Base-by-base conservation (phyloP, 2,329 filamentous ascomycete genomes). In the Penicillium janthinellum region DNA sequence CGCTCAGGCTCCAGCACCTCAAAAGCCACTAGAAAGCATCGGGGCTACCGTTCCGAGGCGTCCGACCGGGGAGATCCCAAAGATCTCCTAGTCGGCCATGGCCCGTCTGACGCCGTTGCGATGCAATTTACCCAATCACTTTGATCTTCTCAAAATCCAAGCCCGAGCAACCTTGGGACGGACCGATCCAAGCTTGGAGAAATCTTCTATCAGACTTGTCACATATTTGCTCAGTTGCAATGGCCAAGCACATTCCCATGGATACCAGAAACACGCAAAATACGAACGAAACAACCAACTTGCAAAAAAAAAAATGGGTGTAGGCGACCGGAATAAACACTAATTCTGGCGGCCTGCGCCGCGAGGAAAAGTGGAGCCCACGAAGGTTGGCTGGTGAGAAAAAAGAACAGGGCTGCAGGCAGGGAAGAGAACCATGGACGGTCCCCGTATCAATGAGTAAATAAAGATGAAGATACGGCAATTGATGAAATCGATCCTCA, bases 341-440 rank as follows among this genome's bases (percentile, higher is more conserved):
- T 61, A 59, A 66, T 20, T 63, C 54, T 64, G 65, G 66, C 58
- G 64, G 62, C 50, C 39, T 66, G 60, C 59, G 56, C 64, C 65
- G 61, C 64, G 53, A 48, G 41, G 38, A 62, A 58, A 64, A 60
- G 62, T 65, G 63, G 63, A 65, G 6, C 57, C 31, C 53, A 58
- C 44, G 53, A 50, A 31, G 38, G 37, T 41, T 28, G 50, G 41
- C 50, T 17, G 10, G 20, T 17, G 41, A 52, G 25, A 45, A 45
- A 45, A 45, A 28, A 25, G n/a, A n/a, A 45, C 42, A 20, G 39
- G 10, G 39, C 39, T 25, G 42, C 42, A 45, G 12, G 12, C 15
- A 28, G 8, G 44, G 14, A 47, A 31, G 7, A 31, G 25, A 31
- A 47, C 44, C 44, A 47, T 31, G 44, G 44, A n/a, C 44, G 15